phyloP scores from a whole-genome alignment of 805 yeast species.

The Candida berthetii region DNA sequence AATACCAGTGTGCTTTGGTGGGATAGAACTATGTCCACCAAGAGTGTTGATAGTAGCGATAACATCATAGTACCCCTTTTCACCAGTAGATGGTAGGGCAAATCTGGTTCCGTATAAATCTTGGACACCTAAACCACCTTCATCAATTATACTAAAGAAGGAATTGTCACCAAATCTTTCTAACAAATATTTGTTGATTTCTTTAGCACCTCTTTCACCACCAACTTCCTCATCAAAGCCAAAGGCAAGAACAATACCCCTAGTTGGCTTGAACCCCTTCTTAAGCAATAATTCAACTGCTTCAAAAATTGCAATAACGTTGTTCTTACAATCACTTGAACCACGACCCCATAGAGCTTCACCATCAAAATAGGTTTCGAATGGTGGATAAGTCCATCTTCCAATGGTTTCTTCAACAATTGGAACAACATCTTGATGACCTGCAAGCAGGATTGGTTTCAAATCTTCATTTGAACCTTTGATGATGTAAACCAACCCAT shows the following conservation, averaged over 20 bases:
- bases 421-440: conserved; percentile 74
- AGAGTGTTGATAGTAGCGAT: conserved; percentile 45
- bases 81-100: conserved; percentile 52
- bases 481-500: conserved; percentile 53
- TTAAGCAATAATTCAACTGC: conserved; percentile 40
- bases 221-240: conserved; percentile 67
- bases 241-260: conserved; percentile 50
- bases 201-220: conserved; percentile 47
- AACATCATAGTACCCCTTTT: conserved; percentile 55
- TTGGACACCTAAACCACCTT: conserved; percentile 37
- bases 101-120: conserved; percentile 32
- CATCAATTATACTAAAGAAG: conserved; percentile 64
- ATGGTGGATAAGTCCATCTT: conserved; percentile 58
- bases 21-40: conserved; percentile 81
- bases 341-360: conserved; percentile 57
- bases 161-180: conserved; percentile 56
- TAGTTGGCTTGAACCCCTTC: conserved; percentile 36
- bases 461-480: conserved; percentile 37
- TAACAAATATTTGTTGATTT: conserved; percentile 38
- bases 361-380: conserved; percentile 54
- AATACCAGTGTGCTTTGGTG: conserved; percentile 77
- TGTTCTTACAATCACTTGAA: conserved; percentile 54
- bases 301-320: conserved; percentile 53
- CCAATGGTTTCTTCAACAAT: conserved; percentile 45
- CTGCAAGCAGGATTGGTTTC: conserved; percentile 57